phyloP scores from a whole-genome alignment of 441 rosid species.

The Capsella rubella region DNA sequence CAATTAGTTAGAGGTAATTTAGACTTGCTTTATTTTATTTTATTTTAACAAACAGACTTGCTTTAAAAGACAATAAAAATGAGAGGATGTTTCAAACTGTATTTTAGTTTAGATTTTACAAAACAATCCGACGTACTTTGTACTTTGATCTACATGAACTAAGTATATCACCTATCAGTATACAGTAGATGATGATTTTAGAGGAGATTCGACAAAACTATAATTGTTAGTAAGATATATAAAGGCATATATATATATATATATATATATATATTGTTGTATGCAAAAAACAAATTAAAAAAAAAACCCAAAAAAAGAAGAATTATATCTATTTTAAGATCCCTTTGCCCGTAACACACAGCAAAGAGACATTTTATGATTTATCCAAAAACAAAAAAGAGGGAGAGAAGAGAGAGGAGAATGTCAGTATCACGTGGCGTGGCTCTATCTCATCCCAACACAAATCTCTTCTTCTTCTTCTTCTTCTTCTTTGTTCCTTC shows the following conservation, averaged over 20 bases:
- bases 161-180: too few species aligned
- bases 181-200: too few species aligned
- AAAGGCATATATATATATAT: neutral
- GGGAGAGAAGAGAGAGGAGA: neutral
- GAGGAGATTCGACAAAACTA: neutral
- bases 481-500: neutral
- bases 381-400: neutral
- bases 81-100: too few species aligned
- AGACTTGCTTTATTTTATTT: too few species aligned
- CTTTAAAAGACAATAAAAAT: too few species aligned
- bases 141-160: too few species aligned
- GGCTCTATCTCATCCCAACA: constrained; percentile 41
- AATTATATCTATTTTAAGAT: constrained; percentile 24
- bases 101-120: too few species aligned
- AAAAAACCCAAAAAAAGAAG: neutral
- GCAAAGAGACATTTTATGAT: constrained; percentile 35
- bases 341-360: constrained; percentile 24
- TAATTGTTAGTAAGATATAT: neutral
- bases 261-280: neutral
- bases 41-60: too few species aligned
- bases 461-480: constrained; percentile 23
- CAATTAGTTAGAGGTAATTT: too few species aligned
- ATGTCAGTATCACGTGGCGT: constrained; percentile 44
- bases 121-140: too few species aligned
- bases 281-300: too few species aligned